Base-by-base conservation (phyloP, 441 rosid species). In the Erysimum pusillum region DNA sequence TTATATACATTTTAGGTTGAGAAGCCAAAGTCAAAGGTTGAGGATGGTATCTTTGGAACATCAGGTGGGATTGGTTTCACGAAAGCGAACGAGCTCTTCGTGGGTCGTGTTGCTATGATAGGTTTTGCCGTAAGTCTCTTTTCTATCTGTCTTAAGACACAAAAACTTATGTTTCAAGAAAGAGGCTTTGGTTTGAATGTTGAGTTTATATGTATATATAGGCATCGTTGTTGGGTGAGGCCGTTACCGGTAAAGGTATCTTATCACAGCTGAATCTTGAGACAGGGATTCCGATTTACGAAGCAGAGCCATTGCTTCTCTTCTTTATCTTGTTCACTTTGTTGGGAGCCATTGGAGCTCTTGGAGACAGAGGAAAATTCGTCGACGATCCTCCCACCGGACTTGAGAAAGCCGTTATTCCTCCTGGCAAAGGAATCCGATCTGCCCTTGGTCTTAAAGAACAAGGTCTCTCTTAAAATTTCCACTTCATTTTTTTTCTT, bases 41-140 rank as follows among this genome's bases (percentile, higher is more conserved):
- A 92, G 73, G 97, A 91, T 54, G 98, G 98, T 8, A 73, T 94
- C 41, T 94, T 94, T 34, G 98, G 98, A 4, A 94, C 98, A 1
- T 94, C 97, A 1, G 98, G 98, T 35, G 98, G 98, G 39, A 89
- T 94, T 52, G 98, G 98, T 79, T 94, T 94, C 78, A 94, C 98
- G 0, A 94, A 94, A 86, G 85, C 83, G 63, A 94, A 94, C 65
- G 98, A 94, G 79, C 95, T 94, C 77, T 94, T 94, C 54, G 98
- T 94, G 2, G 97, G 98, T 13, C 98, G 98, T 67, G 98, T 94
- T 22, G 98, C 98, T 76, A 94, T 94, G 98, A 53, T 94, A 81
- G 98, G 98, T 51, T 94, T 94, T 74, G 98, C 98, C 38, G 98
- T 94, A 71, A 89, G 93, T 82, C 59, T 58, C 13, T 35, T 80